A percentile compares a stretch with the other conserved stretches of the same genome.
phyloP scores from a whole-genome alignment of 768 basidiomycete genomes.

The Calvatia gigantea region DNA sequence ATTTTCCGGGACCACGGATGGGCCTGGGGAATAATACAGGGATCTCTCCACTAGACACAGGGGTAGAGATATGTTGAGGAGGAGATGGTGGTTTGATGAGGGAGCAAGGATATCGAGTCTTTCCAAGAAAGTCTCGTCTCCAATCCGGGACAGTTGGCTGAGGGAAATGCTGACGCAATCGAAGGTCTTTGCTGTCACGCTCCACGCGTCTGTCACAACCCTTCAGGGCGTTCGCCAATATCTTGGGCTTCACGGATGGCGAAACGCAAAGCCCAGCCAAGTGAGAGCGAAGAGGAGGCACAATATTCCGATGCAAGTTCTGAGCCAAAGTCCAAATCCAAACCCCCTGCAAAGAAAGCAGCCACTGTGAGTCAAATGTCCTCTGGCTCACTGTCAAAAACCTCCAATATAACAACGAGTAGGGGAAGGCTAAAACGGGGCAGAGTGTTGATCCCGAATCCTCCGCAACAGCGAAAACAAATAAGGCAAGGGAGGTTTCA shows the following conservation, averaged over 20 bases:
- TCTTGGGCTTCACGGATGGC: conserved; percentile 16
- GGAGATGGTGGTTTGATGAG: conserved; percentile 7
- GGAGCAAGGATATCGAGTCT: conserved; percentile 9
- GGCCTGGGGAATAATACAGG: conserved; percentile 32
- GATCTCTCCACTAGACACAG: not conserved
- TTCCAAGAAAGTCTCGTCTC: conserved; percentile 5
- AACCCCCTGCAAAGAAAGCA: conserved; percentile 16
- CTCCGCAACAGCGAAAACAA: not conserved
- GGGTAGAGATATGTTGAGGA: not conserved
- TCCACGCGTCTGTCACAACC: conserved; percentile 18
- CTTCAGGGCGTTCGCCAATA: not conserved
- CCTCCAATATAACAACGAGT: not conserved
- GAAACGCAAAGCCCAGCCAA: conserved; percentile 24
- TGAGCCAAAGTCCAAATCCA: conserved; percentile 4
- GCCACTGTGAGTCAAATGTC: not conserved
- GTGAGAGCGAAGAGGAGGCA: conserved; percentile 16
- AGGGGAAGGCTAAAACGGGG: not conserved
- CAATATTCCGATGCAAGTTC: conserved; percentile 6
- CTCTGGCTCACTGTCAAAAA: not conserved
- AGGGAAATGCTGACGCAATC: conserved; percentile 32
- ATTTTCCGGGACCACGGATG: conserved; percentile 55
- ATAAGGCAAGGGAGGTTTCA: not conserved
- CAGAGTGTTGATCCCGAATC: not conserved
- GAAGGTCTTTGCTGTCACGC: conserved; percentile 12
- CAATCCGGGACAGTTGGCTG: conserved; percentile 11